Base-by-base conservation (phyloP, 495 filamentous ascomycete species). In the Xylaria flabelliformis region DNA sequence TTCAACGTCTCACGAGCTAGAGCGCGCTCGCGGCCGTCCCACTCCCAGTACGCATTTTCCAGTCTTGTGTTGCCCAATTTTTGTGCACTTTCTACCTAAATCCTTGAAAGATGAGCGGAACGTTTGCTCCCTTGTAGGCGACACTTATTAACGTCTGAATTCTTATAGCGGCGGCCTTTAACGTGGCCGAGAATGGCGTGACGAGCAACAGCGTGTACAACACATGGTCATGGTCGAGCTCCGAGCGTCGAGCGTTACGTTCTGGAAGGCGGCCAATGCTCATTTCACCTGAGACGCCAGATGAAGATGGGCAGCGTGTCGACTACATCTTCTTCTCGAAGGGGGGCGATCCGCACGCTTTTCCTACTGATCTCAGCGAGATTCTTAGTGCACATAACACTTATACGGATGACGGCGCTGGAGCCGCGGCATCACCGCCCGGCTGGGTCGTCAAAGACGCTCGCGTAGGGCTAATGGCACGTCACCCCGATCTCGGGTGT, bases 141-240 rank as follows among this genome's bases (percentile, higher is more conserved):
- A 10, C 21, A 44, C 0, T 61, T 26, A 15, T 24, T 64, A 29
- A 64, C 61, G 13, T 9, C 4, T 32, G 9, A 8, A 6, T 34
- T 64, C 12, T 24, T 29, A 15, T 64, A 64, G 61, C 87, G 3
- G 94, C 91, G 1, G 86, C 89, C 67, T 91, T 88, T 79, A 97
- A 97, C 78, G 80, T 98, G 24, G 75, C 77, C 7, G 89, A 91
- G 62, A 95, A 97, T 75, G 96, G 96, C 2, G 89, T 93, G 5
- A 96, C 97, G 0, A 97, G 94, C 75, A 94, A 98, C 76, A 90
- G 90, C 62, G 87, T 87, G 9, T 88, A 91, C 73, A 98, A 98
- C 82, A 97, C 95, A 0, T 99, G 97, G 96, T 86, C 94, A 32
- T 98, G 97, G 96, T 80, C 89, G 32, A 89, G 92, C 77, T 79